These are phyloP conservation scores for Suillus alpinus DNA, from an alignment of 768 basidiomycete genomes.

Conservation along the genomic window DNA sequence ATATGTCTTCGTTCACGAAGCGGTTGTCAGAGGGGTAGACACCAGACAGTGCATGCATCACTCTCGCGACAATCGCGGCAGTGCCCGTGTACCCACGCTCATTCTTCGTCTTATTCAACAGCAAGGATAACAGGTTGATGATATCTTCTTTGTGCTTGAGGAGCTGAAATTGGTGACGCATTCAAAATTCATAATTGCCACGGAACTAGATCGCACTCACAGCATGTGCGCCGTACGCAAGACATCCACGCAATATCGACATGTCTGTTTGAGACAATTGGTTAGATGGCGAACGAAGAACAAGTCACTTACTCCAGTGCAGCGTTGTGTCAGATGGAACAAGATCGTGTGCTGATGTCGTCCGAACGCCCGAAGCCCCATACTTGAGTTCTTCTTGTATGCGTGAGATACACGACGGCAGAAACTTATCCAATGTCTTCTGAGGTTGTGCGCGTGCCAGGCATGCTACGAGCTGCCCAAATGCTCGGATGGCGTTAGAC, in stretches of 20 bases:
- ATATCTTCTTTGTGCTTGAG: slow-evolving; percentile 67
- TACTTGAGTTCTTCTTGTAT: slow-evolving; percentile 85
- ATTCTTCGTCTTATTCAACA: slow-evolving; percentile 78
- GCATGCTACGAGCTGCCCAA: slow-evolving; percentile 84
- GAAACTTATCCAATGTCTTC: slow-evolving; percentile 75
- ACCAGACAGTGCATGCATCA: slow-evolving; percentile 71
- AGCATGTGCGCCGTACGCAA: slow-evolving; percentile 67
- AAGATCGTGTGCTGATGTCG: slow-evolving; percentile 70
- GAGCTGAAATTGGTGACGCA: slow-evolving; percentile 42
- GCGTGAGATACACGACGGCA: slow-evolving; percentile 71
- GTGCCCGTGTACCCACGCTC: slow-evolving; percentile 86
- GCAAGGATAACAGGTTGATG: slow-evolving; percentile 55
- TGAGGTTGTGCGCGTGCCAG: slow-evolving; percentile 76
- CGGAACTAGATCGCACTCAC: slow-evolving; percentile 36
- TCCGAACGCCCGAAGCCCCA: slow-evolving; percentile 84
- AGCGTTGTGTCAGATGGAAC: slow-evolving; percentile 84
- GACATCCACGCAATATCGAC: slow-evolving; percentile 76
- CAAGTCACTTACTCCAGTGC: slow-evolving; percentile 75
- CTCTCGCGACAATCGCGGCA: slow-evolving; percentile 71
- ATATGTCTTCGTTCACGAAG: slow-evolving; percentile 80
- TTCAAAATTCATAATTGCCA: not conserved
- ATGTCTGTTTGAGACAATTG: slow-evolving; percentile 49
- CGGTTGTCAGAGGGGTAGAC: slow-evolving; percentile 76
- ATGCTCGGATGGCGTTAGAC: slow-evolving; percentile 86
- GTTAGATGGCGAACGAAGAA: not conserved